Base-by-base conservation (phyloP, 2,329 filamentous ascomycete species). In the Nakataea oryzae region DNA sequence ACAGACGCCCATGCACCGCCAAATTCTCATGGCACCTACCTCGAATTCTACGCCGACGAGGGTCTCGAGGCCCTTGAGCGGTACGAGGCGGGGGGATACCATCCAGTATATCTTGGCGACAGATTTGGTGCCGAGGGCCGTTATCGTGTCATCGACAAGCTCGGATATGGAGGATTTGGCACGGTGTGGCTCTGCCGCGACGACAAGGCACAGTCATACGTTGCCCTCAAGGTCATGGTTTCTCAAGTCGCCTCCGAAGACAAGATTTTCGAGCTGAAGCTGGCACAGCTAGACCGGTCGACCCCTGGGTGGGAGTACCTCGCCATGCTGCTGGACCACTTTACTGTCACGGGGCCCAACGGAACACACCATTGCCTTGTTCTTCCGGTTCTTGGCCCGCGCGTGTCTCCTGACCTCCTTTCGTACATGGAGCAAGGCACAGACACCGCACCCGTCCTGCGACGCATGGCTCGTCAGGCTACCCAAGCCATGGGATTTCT, bases 101-200 rank as follows among this genome's bases (percentile, higher is more conserved):
- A 70, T 58, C 69, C 68, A 50, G 62, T 71, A 32, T 64, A 67
- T 32, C 55, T 70, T 12, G 67, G 65, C 7, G 68, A 70, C 59
- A 54, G 54, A 1, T 63, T 65, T 11, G 62, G 64, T 2, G 57
- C 63, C 5, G 21, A 61, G 26, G 61, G 54, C 21, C 65, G 66
- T 54, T 69, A 66, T 58, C 62, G 62, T 13, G 64, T 69, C 60
- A 55, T 68, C 24, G 63, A 68, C 58, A 70, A 69, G 62, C 66
- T 69, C 26, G 68, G 68, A 8, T 59, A 59, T 26, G 68, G 68
- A 21, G 65, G 66, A 1, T 67, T 64, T 27, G 64, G 63, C 34
- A 69, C 65, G 3, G 67, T 70, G 30, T 70, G 69, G 69, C 66
- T 70, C 61, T 67, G 64, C 57, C 63, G 61, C 41, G 67, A 68